Evolutionary conservation across 2,329 filamentous ascomycete species (phyloP), one percentile per base, ranked within the genome.

Genomic region (Penicillium brasilianum): DNA sequence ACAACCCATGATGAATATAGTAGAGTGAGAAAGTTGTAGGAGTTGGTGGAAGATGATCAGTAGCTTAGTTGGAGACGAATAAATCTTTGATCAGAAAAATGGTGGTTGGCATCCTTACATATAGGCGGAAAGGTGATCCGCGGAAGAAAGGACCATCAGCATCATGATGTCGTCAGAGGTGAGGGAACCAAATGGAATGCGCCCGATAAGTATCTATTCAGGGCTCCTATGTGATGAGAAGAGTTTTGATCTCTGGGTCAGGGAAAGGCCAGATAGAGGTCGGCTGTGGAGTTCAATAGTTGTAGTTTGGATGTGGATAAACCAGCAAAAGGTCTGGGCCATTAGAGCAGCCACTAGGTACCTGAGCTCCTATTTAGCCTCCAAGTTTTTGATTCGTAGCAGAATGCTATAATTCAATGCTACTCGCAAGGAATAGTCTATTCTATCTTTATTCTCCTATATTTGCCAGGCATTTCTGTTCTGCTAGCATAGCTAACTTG

Each of bases 1-100:
- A 55, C 76, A 78, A 48, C 64, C 73, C 75, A 77, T 77, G 52
- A 13, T 73, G 48, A 28, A 51, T 56, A 34, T 36, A 20, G 32
- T 25, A 22, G 22, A 59, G 7, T 43, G 37, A 32, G 41, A 32
- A 39, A 34, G 57, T 43, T 54, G 18, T 34, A 30, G 20, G 39
- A 37, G 28, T 10, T 36, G 55, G 37, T 4, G 3, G 3, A 28
- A 28, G 25, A 28, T 28, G 3, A 28, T 28, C 25, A 28, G 25
- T 28, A 28, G 25, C 25, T 28, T 28, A 28, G 6, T 28, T 28
- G 3, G 3, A 28, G 6, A 28, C 3, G 25, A 28, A 28, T 6
- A 28, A 6, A 28, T 28, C 3, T 28, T 28, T 28, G 25, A 28
- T 28, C 25, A 28, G 6, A 6, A 28, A 28, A 0, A 14, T 22